A percentile compares a stretch with the other conserved stretches of the same genome.
phyloP scores from a whole-genome alignment of 192 early-diverging fungal species.

The Phycomyces nitens region DNA sequence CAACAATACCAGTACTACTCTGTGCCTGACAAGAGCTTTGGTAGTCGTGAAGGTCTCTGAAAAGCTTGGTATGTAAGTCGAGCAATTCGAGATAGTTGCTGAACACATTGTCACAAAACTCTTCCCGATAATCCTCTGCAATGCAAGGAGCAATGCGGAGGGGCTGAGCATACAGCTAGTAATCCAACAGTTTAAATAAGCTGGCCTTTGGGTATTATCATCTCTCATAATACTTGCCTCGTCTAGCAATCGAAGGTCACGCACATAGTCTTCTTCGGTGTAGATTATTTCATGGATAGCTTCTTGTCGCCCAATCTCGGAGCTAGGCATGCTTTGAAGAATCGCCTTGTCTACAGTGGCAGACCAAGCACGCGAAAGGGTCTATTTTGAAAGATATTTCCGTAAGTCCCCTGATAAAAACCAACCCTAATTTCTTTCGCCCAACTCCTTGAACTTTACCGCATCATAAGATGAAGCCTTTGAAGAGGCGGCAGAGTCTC shows the following conservation, averaged over 20 bases:
- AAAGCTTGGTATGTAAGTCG: conserved; percentile 51
- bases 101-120: conserved; percentile 71
- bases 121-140: conserved; percentile 5
- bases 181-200: background rate
- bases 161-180: conserved; percentile 13
- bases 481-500: conserved; percentile 14
- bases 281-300: conserved; percentile 90
- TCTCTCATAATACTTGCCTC: conserved; percentile 44
- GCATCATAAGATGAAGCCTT: conserved; percentile 24
- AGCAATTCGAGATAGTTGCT: conserved; percentile 65
- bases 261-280: conserved; percentile 91
- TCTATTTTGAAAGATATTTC: conserved; percentile 6
- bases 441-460: conserved; percentile 8
- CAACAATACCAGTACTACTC: conserved; percentile 67
- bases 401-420: background rate
- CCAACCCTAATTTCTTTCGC: too few species aligned
- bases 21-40: conserved; percentile 53
- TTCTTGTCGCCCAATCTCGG: conserved; percentile 88
- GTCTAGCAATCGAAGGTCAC: conserved; percentile 82
- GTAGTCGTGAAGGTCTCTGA: conserved; percentile 47
- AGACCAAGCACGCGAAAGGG: conserved; percentile 58
- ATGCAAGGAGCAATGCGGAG: conserved; percentile 24
- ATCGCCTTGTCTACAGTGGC: conserved; percentile 70
- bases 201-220: background rate
- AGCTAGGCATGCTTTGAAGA: conserved; percentile 56